Evolutionary conservation across 1,284 basidiomycete species (phyloP), one percentile per base, ranked within the genome.

Genomic region (Cronartium ribicola): DNA sequence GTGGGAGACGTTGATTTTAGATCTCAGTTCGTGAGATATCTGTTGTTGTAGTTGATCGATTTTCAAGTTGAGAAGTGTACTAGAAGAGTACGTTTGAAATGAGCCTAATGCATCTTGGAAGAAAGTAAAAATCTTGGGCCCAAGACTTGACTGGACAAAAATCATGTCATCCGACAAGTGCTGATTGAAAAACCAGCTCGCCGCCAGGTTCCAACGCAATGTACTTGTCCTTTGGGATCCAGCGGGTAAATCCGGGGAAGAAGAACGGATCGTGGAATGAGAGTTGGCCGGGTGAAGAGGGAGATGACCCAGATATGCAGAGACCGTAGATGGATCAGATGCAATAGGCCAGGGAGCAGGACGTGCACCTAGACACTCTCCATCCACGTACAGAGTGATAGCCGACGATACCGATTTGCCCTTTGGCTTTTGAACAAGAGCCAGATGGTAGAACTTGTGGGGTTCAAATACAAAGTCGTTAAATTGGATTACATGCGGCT

Each of bases 11-110:
- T 41, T 44, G 20, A 29, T 17, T 63, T 71, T 57, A 40, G 14
- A 29, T 44, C 65, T 71, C 17, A 61, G 20, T 11, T 64, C 62
- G 6, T 40, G 62, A 29, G 62, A 10, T 4, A 43, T 55, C 55
- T 73, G 70, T 57, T 73, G 17, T 29, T 63, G 63, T 5, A 73
- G 63, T 14, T 73, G 61, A 48, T 73, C 70, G 17, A 73, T 73
- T 36, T 73, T 73, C 22, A 73, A 60, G 59, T 73, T 73, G 13
- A 73, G 63, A 37, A 73, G 14, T n/a, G 70, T 73, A 57, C 70
- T 73, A 40, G 70, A 73, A 2, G 70, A 66, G 59, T 73, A 73
- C 43, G 70, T 73, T 66, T 73, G 70, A 61, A 73, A 73, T 11
- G 70, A 73, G 10, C 70, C 70, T 2, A 66, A 55, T 29, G 70